phyloP scores from a whole-genome alignment of 805 yeast genomes.

The Priceomyces melissophilus region DNA sequence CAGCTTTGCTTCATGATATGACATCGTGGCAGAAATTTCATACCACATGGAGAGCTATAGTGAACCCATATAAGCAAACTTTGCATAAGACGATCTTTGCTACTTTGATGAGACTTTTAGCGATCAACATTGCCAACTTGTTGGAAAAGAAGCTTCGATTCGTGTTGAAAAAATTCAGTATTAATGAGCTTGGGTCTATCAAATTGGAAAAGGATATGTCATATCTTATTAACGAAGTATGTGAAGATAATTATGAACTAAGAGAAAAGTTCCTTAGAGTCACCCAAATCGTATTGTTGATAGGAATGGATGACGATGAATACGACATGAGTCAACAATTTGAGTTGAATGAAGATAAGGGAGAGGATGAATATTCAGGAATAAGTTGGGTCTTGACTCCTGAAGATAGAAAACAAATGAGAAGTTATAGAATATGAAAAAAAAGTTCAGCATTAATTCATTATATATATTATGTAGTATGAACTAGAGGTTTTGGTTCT shows the following conservation, averaged over 20 bases:
- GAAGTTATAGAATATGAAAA: constrained; percentile 50
- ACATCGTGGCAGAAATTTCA: constrained; percentile 47
- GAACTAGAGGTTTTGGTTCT: constrained; percentile 3
- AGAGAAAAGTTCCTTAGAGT: constrained; percentile 76
- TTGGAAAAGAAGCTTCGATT: constrained; percentile 68
- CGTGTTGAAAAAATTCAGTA: constrained; percentile 51
- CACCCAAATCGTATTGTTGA: constrained; percentile 77
- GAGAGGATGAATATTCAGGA: constrained; percentile 29
- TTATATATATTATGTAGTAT: background rate
- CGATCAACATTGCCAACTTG: constrained; percentile 50
- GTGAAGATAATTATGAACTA: constrained; percentile 67
- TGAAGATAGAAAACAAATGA: constrained; percentile 63
- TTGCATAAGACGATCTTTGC: constrained; percentile 51
- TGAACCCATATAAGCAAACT: constrained; percentile 62
- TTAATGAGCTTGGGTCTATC: constrained; percentile 80
- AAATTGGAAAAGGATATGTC: constrained; percentile 81
- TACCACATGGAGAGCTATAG: constrained; percentile 59
- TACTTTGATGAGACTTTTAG: constrained; percentile 46
- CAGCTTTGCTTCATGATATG: constrained; percentile 26
- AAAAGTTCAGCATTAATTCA: constrained; percentile 7
- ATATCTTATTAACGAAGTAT: constrained; percentile 66
- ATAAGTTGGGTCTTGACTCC: constrained; percentile 75
- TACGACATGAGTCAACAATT: constrained; percentile 33
- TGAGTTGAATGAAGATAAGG: constrained; percentile 43
- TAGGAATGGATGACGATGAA: constrained; percentile 74